phyloP scores from a whole-genome alignment of 176 grass and related monocot genomes.

The Eragrostis nindensis region DNA sequence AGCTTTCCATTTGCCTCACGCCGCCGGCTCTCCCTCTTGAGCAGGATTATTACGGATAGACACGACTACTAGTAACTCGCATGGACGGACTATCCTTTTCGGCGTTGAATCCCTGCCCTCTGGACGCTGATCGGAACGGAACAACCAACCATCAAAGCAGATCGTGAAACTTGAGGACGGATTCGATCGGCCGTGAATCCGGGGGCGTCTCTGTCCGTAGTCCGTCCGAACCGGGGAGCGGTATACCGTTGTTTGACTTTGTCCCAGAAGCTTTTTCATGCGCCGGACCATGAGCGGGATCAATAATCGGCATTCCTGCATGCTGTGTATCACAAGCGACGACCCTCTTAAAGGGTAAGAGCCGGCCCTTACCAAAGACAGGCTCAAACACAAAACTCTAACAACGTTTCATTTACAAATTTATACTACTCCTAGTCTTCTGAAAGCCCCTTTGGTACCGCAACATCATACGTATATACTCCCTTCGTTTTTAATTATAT shows the following conservation, averaged over 20 bases:
- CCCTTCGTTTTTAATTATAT: too few species aligned
- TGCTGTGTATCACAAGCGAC: not conserved
- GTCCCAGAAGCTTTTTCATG: not conserved
- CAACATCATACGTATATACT: too few species aligned
- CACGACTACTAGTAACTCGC: too few species aligned
- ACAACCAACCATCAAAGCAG: not conserved
- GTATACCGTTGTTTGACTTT: not conserved
- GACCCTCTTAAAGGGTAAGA: too few species aligned
- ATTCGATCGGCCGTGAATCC: not conserved
- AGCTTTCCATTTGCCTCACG: not conserved
- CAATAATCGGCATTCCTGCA: not conserved
- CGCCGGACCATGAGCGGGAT: not conserved
- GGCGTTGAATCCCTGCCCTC: not conserved
- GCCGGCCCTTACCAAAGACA: not conserved
- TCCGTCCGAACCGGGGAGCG: not conserved
- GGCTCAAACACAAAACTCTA: too few species aligned
- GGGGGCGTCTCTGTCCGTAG: not conserved
- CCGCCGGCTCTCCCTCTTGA: too few species aligned
- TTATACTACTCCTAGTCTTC: too few species aligned
- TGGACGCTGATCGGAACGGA: too few species aligned
- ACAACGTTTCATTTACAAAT: too few species aligned
- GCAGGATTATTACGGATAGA: not conserved
- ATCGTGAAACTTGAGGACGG: not conserved
- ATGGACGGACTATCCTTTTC: conserved; percentile 3
- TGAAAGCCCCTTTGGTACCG: too few species aligned